A percentile compares a stretch with the other conserved stretches of the same genome.
Evolutionary conservation across 169 alveolate species (phyloP).

Genomic region (Theileria annulata): DNA sequence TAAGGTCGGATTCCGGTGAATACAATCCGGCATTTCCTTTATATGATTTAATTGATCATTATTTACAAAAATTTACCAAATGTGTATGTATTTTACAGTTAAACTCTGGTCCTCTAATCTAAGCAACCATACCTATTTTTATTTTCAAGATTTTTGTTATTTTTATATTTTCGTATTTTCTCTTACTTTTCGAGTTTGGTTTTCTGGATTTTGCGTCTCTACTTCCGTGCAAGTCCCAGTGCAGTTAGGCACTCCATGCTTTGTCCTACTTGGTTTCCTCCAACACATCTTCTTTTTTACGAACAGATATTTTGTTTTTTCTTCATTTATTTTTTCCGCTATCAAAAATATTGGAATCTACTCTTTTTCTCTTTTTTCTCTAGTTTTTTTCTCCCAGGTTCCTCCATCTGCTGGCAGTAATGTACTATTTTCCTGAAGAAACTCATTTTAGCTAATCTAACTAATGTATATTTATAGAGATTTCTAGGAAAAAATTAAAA

Average conservation of each 20-base stretch:
- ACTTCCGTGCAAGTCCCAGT: slow-evolving; percentile 12
- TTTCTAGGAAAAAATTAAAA: background rate
- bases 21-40: background rate
- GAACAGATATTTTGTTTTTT: background rate
- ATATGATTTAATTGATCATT: background rate
- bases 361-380: background rate
- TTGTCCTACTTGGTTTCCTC: background rate
- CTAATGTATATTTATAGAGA: background rate
- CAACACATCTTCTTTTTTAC: background rate
- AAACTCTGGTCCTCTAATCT: background rate
- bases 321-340: background rate
- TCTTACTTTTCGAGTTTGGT: background rate
- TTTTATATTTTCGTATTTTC: background rate
- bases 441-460: background rate
- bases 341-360: background rate
- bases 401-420: background rate
- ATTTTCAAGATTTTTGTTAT: background rate
- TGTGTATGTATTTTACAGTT: background rate
- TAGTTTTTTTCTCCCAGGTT: background rate
- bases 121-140: background rate
- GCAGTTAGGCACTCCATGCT: slow-evolving; percentile 12
- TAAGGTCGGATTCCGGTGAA: background rate
- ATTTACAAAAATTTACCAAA: background rate
- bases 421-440: background rate
- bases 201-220: slow-evolving; percentile 1